Evolutionary conservation across 495 filamentous ascomycete genomes (phyloP), one percentile per base, ranked within the genome.

Genomic region (Thermothielavioides terrestris): DNA sequence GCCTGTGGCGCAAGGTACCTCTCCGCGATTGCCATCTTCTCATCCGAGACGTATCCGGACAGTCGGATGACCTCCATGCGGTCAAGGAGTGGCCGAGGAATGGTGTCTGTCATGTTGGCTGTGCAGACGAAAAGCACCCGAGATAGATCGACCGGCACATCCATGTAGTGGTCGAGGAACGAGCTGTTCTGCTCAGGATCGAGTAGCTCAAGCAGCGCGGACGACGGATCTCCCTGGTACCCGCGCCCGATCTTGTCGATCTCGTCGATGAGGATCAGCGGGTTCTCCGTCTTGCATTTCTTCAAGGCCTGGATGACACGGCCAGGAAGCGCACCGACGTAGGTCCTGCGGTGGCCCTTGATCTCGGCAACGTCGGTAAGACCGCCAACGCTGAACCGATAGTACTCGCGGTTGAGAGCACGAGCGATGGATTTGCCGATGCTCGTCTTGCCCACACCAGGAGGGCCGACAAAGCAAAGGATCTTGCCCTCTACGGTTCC

Each of bases 51-150:
- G 60, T 99, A 99, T 9, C 94, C 94, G 22, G 91, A 96, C 1
- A 99, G 78, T 59, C 95, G 80, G 56, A 99, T 97, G 58, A 96
- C 80, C 68, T 99, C 94, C 94, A 99, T 99, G 56, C 94, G 85
- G 63, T 99, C 94, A 20, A 96, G 73, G 6, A 99, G 77, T 14
- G 94, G 94, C 21, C 89, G 81, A 26, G 94, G 94, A 53, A 99
- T 99, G 6, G 94, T 99, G 60, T 99, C 92, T 2, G 89, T 97
- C 80, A 99, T 89, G 62, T 99, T 99, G 31, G 94, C 94, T 5
- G 94, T 99, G 73, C 94, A 99, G 38, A 99, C 94, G 68, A 99
- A 99, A 27, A 99, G 80, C 6, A 99, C 94, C 72, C 95, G 96
- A 37, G 89, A 95, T 31, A 99, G 77, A 67, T 99, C 92, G 25